These are phyloP conservation scores for Pilatotrama ljubarskyi DNA, from an alignment of 768 basidiomycete genomes.

Conservation along the genomic window DNA sequence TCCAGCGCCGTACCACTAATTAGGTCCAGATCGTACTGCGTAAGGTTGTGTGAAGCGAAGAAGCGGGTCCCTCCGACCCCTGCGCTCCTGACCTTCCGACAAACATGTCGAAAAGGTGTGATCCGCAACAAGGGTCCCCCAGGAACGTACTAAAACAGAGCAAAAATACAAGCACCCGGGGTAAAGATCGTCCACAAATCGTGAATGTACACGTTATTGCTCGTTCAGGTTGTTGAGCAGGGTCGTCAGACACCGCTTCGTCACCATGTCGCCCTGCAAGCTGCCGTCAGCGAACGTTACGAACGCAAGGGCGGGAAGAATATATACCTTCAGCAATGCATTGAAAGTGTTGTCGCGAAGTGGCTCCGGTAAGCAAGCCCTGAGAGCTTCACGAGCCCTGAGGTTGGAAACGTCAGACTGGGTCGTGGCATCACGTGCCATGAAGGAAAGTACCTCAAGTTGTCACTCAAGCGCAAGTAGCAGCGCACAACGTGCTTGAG, in stretches of 20 bases:
- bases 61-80: constrained; percentile 5
- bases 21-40: constrained; percentile 16
- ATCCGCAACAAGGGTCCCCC: constrained; percentile 1
- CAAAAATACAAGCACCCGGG: constrained; percentile 23
- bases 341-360: constrained; percentile 92
- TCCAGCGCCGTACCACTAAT: background rate
- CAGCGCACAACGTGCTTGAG: constrained; percentile 98
- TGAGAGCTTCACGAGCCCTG: constrained; percentile 93
- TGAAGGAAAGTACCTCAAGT: constrained; percentile 68
- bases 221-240: constrained; percentile 87
- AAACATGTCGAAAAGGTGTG: background rate
- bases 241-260: constrained; percentile 90
- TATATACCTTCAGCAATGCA: constrained; percentile 78
- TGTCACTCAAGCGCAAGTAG: constrained; percentile 94
- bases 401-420: constrained; percentile 3
- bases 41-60: constrained; percentile 7
- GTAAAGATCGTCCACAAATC: constrained; percentile 14
- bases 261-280: constrained; percentile 91
- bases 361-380: constrained; percentile 94
- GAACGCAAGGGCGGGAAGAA: background rate
- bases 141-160: constrained; percentile 22
- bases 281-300: background rate
- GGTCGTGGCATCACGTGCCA: background rate
- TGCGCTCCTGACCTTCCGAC: background rate
- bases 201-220: constrained; percentile 15